These are phyloP conservation scores for Mycena olivaceomarginata DNA, from an alignment of 768 basidiomycete genomes.

Conservation along the genomic window DNA sequence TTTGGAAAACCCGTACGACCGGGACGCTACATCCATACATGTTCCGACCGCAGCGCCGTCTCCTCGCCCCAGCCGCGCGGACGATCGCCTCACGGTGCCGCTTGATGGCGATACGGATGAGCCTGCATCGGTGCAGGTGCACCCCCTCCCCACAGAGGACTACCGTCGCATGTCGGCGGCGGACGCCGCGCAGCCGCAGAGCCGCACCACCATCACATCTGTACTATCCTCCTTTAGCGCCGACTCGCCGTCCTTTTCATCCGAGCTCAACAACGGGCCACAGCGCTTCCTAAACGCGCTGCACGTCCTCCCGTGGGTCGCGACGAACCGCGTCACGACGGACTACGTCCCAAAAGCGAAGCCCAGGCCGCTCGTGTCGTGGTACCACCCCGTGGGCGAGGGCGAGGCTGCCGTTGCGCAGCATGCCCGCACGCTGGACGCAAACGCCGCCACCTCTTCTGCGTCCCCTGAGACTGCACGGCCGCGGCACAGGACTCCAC, in stretches of 20 bases:
- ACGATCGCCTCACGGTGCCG: conserved; percentile 20
- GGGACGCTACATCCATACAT: conserved; percentile 7
- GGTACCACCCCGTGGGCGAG: conserved; percentile 36
- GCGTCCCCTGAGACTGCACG: not conserved
- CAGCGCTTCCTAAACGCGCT: conserved; percentile 42
- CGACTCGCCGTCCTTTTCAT: conserved; percentile 42
- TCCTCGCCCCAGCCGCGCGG: conserved; percentile 32
- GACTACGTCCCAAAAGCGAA: conserved; percentile 36
- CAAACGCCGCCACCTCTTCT: not conserved
- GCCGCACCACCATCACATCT: conserved; percentile 35
- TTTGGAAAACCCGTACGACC: conserved; percentile 38
- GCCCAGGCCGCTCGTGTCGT: conserved; percentile 12
- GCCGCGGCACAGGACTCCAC: conserved; percentile 9
- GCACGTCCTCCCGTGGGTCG: conserved; percentile 45
- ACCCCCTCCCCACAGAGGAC: conserved; percentile 41
- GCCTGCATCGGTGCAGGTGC: conserved; percentile 41
- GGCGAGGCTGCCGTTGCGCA: not conserved
- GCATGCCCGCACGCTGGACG: not conserved
- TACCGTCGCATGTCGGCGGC: conserved; percentile 45
- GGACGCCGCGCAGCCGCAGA: conserved; percentile 30
- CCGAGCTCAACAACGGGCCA: conserved; percentile 38
- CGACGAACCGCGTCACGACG: conserved; percentile 38
- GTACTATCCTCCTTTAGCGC: conserved; percentile 17
- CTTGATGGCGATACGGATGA: conserved; percentile 22
- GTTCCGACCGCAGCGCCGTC: conserved; percentile 11